A percentile compares a stretch with the other conserved stretches of the same genome.
Evolutionary conservation across 106 monocot species (phyloP).

Genomic region (Xerophyta viscosa): DNA sequence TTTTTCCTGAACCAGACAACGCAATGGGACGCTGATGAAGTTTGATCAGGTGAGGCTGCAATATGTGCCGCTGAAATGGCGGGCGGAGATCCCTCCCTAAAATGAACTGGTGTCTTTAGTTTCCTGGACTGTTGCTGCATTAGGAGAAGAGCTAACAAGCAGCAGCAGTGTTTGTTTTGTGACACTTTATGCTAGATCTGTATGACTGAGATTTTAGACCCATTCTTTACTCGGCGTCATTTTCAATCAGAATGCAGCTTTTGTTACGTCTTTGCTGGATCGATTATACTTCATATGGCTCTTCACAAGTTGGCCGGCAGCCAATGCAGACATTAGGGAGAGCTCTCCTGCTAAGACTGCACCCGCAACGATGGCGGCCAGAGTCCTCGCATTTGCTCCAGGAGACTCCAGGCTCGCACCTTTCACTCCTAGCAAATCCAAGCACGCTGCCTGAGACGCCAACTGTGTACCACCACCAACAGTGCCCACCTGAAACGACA

Average conservation of each 20-base stretch:
- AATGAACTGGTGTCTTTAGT: neutral
- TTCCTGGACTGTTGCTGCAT: neutral
- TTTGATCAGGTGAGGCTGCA: neutral
- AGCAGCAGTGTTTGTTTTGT: no score
- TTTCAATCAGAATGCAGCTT: conserved; percentile 5
- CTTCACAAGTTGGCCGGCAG: conserved; percentile 72
- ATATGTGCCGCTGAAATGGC: neutral
- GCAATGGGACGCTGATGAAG: neutral
- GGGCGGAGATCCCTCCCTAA: neutral
- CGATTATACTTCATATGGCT: conserved; percentile 89
- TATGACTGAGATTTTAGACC: neutral
- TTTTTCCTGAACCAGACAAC: neutral
- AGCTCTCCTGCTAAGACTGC: conserved; percentile 78
- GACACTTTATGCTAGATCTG: no score
- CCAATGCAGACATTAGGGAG: conserved; percentile 80
- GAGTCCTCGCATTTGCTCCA: conserved; percentile 55
- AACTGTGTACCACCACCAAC: conserved; percentile 79
- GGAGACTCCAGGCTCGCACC: conserved; percentile 52
- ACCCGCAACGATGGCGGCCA: conserved; percentile 64
- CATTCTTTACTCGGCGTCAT: neutral
- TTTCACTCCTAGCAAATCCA: conserved; percentile 69
- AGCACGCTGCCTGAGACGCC: conserved; percentile 59
- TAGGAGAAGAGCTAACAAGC: no score
- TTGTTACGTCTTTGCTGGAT: conserved; percentile 60
- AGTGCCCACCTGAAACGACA: conserved; percentile 52